phyloP scores from a whole-genome alignment of 768 basidiomycete genomes.

The Cyclocybe aegerita region DNA sequence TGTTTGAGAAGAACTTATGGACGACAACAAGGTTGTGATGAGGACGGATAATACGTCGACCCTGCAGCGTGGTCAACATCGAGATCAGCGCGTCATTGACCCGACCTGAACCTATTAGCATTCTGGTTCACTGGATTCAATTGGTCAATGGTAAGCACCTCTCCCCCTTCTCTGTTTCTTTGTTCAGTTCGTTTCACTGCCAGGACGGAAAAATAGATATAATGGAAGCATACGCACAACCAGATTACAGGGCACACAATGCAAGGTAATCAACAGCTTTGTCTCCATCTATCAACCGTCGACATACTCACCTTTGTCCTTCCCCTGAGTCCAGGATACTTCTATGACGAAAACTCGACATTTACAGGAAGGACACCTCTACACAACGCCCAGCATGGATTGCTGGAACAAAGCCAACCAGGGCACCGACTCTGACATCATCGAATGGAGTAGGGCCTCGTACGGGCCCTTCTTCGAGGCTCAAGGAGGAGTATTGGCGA shows the following conservation, averaged over 20 bases:
- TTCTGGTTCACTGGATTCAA: slow-evolving; percentile 69
- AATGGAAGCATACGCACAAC: slow-evolving; percentile 80
- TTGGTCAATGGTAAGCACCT: slow-evolving; percentile 64
- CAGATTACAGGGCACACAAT: slow-evolving; percentile 80
- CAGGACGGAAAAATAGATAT: slow-evolving; percentile 84
- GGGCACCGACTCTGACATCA: slow-evolving; percentile 77
- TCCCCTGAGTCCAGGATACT: slow-evolving; percentile 14
- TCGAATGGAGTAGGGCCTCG: slow-evolving; percentile 39
- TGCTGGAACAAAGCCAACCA: slow-evolving; percentile 52
- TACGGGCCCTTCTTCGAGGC: slow-evolving; percentile 74
- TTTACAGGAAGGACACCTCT: slow-evolving; percentile 23
- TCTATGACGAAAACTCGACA: slow-evolving; percentile 19
- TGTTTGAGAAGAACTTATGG: slow-evolving; percentile 49
- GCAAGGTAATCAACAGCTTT: slow-evolving; percentile 10
- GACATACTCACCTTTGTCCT: no score
- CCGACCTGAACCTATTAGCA: no score
- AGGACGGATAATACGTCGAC: slow-evolving; percentile 71
- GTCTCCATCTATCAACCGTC: neutral
- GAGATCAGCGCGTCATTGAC: slow-evolving; percentile 50
- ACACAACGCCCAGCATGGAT: slow-evolving; percentile 46
- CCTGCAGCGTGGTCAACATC: slow-evolving; percentile 52
- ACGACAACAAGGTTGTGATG: slow-evolving; percentile 69
- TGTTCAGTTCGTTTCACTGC: slow-evolving; percentile 8
- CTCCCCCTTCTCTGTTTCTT: neutral
- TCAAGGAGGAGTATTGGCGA: slow-evolving; percentile 81